Base-by-base conservation (phyloP, 2,329 filamentous ascomycete species). In the Fusarium dimerum region DNA sequence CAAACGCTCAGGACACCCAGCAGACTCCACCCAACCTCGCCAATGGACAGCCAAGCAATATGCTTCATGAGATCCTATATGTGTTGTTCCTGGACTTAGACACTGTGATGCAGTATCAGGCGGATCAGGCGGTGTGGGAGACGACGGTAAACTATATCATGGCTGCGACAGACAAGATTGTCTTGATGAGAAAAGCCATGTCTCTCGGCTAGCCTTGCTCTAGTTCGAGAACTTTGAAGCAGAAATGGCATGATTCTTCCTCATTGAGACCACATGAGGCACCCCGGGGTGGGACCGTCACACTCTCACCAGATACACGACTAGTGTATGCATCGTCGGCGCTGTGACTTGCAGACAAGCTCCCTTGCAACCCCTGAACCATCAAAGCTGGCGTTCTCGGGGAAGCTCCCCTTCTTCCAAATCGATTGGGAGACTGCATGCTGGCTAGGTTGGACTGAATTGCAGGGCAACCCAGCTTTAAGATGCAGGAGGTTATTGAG, bases 161-260 rank as follows among this genome's bases (percentile, higher is more conserved):
- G 43, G 32, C 43, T 55, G 43, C 54, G 44, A 52, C 50, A 61
- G 48, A 53, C 50, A 18, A 45, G 16, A 47, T 41, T 48, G 40
- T 46, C 44, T 55, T 43, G 53, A 59, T 55, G 58, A 43, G 48
- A 47, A 57, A 44, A 36, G 53, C 48, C 49, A 50, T 45, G 42
- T 43, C 50, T 51, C 56, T 65, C 63, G 63, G 63, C 55, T 65
- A 62, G 51, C 59, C 51, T 59, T 65, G 55, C 60, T 63, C 51
- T 45, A 54, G 47, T 48, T 50, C 54, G 59, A 53, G 49, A 47
- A 42, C 47, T 16, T 41, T 45, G 50, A 47, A 48, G 47, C 51
- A 55, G 26, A 34, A 40, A 45, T 44, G 53, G 49, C 34, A 59
- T 51, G n/a, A 36, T 18, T 47, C 29, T 50, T 47, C 50, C 50